Evolutionary conservation across 2,329 filamentous ascomycete genomes (phyloP).

Genomic region (Colletotrichum tropicicola): DNA sequence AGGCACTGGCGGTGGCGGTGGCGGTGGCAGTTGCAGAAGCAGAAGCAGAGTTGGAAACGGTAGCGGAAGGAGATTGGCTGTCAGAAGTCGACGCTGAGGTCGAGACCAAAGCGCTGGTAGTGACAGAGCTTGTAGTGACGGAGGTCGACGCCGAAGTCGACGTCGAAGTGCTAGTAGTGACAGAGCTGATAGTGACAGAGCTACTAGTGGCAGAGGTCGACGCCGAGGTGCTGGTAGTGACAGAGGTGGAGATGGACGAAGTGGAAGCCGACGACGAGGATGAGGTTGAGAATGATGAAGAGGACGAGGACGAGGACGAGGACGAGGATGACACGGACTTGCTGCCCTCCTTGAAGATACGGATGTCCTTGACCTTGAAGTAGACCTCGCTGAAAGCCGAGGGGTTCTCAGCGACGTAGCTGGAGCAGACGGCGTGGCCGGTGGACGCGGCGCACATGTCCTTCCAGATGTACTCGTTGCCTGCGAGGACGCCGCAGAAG

Average conservation of each 20-base stretch:
- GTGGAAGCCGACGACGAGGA: background rate
- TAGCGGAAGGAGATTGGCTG: slow-evolving; percentile 13
- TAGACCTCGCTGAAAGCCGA: slow-evolving; percentile 44
- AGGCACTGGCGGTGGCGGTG: slow-evolving; percentile 35
- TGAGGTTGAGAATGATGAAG: background rate
- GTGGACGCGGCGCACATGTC: slow-evolving; percentile 37
- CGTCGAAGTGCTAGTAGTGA: slow-evolving; percentile 34
- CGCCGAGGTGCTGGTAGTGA: background rate
- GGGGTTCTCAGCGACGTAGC: slow-evolving; percentile 48
- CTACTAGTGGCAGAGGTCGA: background rate
- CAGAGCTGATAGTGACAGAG: slow-evolving; percentile 34
- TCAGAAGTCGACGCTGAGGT: slow-evolving; percentile 36
- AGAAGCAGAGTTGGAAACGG: slow-evolving; percentile 37
- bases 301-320: background rate
- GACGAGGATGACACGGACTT: slow-evolving; percentile 33
- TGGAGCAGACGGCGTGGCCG: slow-evolving; percentile 39
- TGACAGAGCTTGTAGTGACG: slow-evolving; percentile 37
- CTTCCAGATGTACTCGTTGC: slow-evolving; percentile 39
- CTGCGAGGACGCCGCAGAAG: slow-evolving; percentile 80
- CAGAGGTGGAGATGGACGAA: background rate
- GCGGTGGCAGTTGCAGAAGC: background rate
- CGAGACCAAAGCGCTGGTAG: slow-evolving; percentile 15
- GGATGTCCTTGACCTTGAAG: slow-evolving; percentile 57
- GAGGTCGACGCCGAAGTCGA: slow-evolving; percentile 36
- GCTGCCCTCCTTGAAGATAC: slow-evolving; percentile 38